A percentile compares a stretch with the other conserved stretches of the same genome.
phyloP scores from a whole-genome alignment of 2,329 filamentous ascomycete genomes.

The Aureobasidium sp. region DNA sequence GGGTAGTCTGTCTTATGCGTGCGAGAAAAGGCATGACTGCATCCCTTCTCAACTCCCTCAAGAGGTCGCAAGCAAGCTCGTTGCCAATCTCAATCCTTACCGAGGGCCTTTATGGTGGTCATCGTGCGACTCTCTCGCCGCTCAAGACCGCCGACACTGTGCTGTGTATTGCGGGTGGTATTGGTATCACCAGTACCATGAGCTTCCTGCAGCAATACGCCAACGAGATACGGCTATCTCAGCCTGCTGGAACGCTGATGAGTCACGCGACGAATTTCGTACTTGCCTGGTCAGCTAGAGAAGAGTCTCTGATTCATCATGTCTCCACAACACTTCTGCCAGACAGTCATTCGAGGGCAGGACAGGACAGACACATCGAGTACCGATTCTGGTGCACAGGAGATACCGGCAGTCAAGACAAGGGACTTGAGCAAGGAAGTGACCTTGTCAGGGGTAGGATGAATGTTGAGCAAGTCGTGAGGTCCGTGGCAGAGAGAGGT shows the following conservation, averaged over 20 bases:
- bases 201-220: slow-evolving; percentile 2
- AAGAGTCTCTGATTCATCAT: slow-evolving; percentile 25
- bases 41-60: slow-evolving; percentile 21
- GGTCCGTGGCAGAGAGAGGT: slow-evolving; percentile 28
- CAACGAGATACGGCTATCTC: neutral
- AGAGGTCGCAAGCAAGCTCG: neutral
- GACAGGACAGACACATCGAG: slow-evolving; percentile 21
- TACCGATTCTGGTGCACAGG: neutral
- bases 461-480: neutral
- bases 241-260: neutral
- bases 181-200: slow-evolving; percentile 39
- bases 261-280: neutral
- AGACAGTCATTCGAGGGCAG: slow-evolving; percentile 21
- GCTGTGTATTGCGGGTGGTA: slow-evolving; percentile 42
- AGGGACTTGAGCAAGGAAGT: slow-evolving; percentile 30
- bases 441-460: slow-evolving; percentile 2
- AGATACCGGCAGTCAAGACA: slow-evolving; percentile 20
- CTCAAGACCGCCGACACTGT: slow-evolving; percentile 26
- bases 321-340: slow-evolving; percentile 29
- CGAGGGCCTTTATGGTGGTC: slow-evolving; percentile 35
- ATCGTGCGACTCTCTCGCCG: slow-evolving; percentile 18
- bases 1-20: slow-evolving; percentile 33
- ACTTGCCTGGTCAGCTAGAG: neutral
- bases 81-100: slow-evolving; percentile 31
- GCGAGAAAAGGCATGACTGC: slow-evolving; percentile 34